Evolutionary conservation across 805 yeast genomes (phyloP).

Genomic region (Hanseniaspora valbyensis): DNA sequence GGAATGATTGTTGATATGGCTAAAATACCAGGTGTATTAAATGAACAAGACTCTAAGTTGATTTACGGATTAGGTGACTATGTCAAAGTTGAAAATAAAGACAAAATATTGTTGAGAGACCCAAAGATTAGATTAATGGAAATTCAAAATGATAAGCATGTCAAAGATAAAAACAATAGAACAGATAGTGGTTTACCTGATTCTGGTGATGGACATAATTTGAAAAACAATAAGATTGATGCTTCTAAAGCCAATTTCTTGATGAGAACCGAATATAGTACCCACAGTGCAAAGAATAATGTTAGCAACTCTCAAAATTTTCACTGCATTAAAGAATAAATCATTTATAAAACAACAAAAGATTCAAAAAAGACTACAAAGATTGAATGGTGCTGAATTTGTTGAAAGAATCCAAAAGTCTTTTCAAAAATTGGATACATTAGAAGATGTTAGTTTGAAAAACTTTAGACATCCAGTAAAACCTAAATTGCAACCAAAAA

Average conservation of each 20-base stretch:
- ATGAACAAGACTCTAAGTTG: conserved; percentile 41
- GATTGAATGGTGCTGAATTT: conserved; percentile 24
- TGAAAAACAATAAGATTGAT: conserved; percentile 26
- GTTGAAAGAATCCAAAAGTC: conserved; percentile 53
- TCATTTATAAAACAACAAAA: conserved; percentile 19
- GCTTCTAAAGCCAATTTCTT: conserved; percentile 54
- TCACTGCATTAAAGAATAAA: conserved; percentile 14
- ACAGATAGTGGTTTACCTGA: background rate
- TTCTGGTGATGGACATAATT: conserved; percentile 24
- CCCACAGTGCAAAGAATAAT: conserved; percentile 31
- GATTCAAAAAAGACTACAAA: conserved; percentile 20
- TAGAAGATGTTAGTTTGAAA: conserved; percentile 26
- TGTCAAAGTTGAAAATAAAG: conserved; percentile 60
- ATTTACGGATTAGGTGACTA: conserved; percentile 31
- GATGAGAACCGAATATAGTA: conserved; percentile 86
- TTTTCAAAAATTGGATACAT: conserved; percentile 48
- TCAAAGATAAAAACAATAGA: conserved; percentile 6
- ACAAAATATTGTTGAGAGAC: conserved; percentile 64
- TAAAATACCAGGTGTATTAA: conserved; percentile 55
- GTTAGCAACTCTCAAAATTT: conserved; percentile 21
- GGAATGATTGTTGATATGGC: conserved; percentile 74
- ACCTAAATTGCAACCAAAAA: conserved; percentile 59
- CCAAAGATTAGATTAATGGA: conserved; percentile 32
- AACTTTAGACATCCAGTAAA: conserved; percentile 67
- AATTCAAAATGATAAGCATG: conserved; percentile 9